phyloP scores from a whole-genome alignment of 2,329 filamentous ascomycete genomes.

The Passalora sequoiae region DNA sequence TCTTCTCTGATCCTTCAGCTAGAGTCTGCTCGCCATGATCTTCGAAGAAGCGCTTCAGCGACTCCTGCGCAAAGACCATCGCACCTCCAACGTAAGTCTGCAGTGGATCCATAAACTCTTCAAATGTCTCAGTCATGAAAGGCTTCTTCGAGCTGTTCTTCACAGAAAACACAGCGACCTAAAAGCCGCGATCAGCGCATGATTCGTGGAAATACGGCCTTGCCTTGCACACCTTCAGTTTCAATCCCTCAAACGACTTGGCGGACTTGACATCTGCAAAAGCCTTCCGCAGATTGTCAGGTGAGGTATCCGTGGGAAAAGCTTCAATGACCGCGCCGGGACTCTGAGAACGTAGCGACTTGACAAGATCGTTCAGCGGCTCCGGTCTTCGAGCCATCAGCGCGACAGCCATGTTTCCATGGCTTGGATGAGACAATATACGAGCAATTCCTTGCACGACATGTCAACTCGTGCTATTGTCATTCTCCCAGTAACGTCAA shows the following conservation, averaged over 20 bases:
- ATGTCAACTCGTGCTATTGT: not conserved
- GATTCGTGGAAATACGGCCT: no score
- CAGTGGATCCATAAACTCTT: conserved; percentile 46
- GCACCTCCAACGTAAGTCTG: conserved; percentile 52
- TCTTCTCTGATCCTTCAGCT: conserved; percentile 46
- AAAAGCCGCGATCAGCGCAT: no score
- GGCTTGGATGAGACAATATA: conserved; percentile 46
- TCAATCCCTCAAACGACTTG: conserved; percentile 45
- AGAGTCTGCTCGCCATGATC: conserved; percentile 46
- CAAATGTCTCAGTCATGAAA: conserved; percentile 51
- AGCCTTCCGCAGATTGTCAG: conserved; percentile 43
- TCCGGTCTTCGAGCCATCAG: conserved; percentile 49
- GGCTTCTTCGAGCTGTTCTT: conserved; percentile 53
- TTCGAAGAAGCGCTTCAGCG: conserved; percentile 48
- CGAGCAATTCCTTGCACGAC: conserved; percentile 47
- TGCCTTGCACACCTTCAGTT: conserved; percentile 40
- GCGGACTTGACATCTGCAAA: conserved; percentile 49
- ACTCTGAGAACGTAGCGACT: conserved; percentile 39
- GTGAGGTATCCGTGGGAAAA: conserved; percentile 49
- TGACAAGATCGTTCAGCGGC: conserved; percentile 40
- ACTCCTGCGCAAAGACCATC: conserved; percentile 52
- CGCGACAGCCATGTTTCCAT: conserved; percentile 54
- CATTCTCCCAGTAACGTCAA: not conserved
- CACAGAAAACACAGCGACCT: conserved; percentile 50
- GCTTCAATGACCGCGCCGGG: conserved; percentile 46